These are phyloP conservation scores for Tulasnella sp. DNA, from an alignment of 768 basidiomycete genomes.

Conservation along the genomic window DNA sequence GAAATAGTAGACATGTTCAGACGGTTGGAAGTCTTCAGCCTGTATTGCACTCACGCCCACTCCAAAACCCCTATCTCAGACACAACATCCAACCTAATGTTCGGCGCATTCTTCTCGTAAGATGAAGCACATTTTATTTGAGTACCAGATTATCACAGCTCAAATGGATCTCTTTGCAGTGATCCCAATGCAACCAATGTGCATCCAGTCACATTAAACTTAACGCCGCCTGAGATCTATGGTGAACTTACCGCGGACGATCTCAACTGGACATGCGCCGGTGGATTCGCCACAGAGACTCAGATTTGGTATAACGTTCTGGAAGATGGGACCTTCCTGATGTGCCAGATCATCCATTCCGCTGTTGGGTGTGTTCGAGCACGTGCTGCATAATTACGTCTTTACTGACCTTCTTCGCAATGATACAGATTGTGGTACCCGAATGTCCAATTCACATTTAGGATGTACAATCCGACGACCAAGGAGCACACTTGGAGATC, in stretches of 20 bases:
- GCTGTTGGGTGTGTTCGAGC: slow-evolving; percentile 73
- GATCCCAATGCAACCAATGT: slow-evolving; percentile 55
- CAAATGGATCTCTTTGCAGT: background rate
- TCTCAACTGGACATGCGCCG: slow-evolving; percentile 69
- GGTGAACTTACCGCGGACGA: slow-evolving; percentile 70
- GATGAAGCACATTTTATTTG: slow-evolving; percentile 22
- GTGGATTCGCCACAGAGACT: slow-evolving; percentile 85
- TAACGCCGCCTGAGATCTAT: slow-evolving; percentile 46
- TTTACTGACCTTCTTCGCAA: slow-evolving; percentile 13
- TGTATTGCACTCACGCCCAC: slow-evolving; percentile 1
- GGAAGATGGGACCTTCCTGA: slow-evolving; percentile 65
- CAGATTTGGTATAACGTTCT: slow-evolving; percentile 77
- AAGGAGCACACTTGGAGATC: slow-evolving; percentile 75
- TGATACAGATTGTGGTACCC: slow-evolving; percentile 75
- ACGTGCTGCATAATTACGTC: slow-evolving; percentile 14
- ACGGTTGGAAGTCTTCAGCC: slow-evolving; percentile 2
- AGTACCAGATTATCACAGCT: background rate
- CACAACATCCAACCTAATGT: slow-evolving; percentile 43
- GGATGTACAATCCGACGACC: slow-evolving; percentile 69
- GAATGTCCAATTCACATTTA: slow-evolving; percentile 88
- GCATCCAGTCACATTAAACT: slow-evolving; percentile 62
- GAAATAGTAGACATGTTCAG: background rate
- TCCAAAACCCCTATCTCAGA: background rate
- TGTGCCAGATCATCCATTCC: slow-evolving; percentile 83
- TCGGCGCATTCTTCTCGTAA: slow-evolving; percentile 70